Evolutionary conservation across 192 early-diverging fungal genomes (phyloP).

Genomic region (Podila verticillata): DNA sequence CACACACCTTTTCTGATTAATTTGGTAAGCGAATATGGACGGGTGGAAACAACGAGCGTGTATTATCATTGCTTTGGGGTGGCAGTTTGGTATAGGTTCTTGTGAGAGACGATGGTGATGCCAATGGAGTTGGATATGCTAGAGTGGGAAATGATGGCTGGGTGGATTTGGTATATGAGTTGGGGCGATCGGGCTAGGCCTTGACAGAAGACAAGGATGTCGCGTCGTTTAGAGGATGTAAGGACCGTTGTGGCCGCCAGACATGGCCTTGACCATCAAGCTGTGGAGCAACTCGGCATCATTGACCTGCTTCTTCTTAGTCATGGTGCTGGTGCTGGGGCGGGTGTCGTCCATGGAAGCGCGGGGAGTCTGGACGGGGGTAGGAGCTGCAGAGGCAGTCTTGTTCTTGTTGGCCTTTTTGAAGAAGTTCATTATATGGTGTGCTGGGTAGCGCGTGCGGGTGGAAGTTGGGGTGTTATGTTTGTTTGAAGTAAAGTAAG

Average conservation of each 20-base stretch:
- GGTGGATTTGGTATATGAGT: neutral
- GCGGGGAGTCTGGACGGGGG: constrained; percentile 1
- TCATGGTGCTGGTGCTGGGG: neutral
- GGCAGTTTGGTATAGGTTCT: neutral
- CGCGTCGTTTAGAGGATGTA: constrained; percentile 24
- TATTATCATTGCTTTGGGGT: neutral
- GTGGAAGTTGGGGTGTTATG: neutral
- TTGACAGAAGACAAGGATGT: neutral
- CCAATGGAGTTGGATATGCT: neutral
- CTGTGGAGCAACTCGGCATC: constrained; percentile 2
- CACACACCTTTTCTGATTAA: too few relatives aligned
- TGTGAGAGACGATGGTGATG: neutral
- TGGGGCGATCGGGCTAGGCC: neutral
- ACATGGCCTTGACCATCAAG: constrained; percentile 6
- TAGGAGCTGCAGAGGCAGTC: constrained; percentile 6
- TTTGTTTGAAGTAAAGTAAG: neutral
- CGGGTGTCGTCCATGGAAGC: constrained; percentile 4
- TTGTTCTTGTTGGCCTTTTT: constrained; percentile 17
- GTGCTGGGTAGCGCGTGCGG: neutral
- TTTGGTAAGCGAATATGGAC: too few relatives aligned
- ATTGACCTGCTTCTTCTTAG: neutral
- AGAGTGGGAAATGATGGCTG: too few relatives aligned
- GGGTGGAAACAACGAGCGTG: too few relatives aligned
- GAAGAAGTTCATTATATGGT: constrained; percentile 11
- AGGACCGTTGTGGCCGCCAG: constrained; percentile 15